Evolutionary conservation across 441 rosid genomes (phyloP), one percentile per base, ranked within the genome.

Genomic region (Aquilaria agallochum): DNA sequence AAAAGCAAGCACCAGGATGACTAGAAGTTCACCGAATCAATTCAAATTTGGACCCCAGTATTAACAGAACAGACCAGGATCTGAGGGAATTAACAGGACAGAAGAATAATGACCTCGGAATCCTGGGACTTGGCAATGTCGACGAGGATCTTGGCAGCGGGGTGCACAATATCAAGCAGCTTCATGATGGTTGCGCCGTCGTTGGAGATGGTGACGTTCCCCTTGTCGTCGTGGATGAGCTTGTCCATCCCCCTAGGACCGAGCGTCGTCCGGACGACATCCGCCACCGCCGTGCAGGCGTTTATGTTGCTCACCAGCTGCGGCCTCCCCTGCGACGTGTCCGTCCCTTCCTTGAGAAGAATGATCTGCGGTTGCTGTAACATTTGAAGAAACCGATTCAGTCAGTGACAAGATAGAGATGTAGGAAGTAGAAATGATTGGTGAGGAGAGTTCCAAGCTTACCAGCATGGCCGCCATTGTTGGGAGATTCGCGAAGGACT

Each of bases 111-210:
- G 50, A 92, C 99, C 95, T 90, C 97, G 2, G 99, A 90, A 65
- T 95, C 99, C 79, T 95, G 99, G 4, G 99, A 95, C 81, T 89
- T 92, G 72, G 99, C 99, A 64, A 95, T 95, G 67, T 95, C 99
- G 1, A 86, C 97, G 66, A 95, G 96, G 83, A 95, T 92, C 89
- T 95, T 95, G 31, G 97, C 93, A 1, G 99, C 97, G 0, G 99
- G 98, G 60, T 95, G 99, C 15, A 92, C 80, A 56, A 95, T 87
- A 59, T 95, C 96, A 7, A 95, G 97, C 8, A 95, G 86, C 84
- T 95, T 95, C 99, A 95, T 92, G 59, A 95, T 95, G 32, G 99
- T 92, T 46, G 99, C 99, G 2, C 99, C 99, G 60, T 95, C 99
- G 67, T 95, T 92, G 10, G 99, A 95, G 60, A 95, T 92, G 71